phyloP scores from a whole-genome alignment of 495 filamentous ascomycete genomes.

The Daldinia caldariorum region DNA sequence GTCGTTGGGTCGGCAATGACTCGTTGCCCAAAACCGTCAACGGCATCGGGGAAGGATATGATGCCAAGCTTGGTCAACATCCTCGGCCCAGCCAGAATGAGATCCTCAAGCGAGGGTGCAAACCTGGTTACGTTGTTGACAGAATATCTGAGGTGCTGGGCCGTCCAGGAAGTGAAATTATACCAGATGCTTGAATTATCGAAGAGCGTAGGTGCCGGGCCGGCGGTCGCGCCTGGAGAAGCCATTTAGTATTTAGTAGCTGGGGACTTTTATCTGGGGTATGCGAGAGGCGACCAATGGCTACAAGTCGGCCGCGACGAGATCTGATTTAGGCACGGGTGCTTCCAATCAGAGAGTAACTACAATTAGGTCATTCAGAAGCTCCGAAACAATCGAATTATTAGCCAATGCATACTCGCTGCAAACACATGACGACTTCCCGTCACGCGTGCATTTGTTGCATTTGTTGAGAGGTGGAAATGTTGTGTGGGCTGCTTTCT shows the following conservation, averaged over 20 bases:
- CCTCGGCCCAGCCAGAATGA: conserved; percentile 68
- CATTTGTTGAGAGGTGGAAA: conserved; percentile 15
- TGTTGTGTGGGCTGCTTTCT: not conserved
- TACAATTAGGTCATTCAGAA: conserved; percentile 24
- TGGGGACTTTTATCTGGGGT: conserved; percentile 1
- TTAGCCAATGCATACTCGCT: conserved; percentile 32
- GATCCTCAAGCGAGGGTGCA: conserved; percentile 61
- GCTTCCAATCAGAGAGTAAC: conserved; percentile 36
- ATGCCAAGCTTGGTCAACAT: conserved; percentile 71
- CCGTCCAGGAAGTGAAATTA: conserved; percentile 60
- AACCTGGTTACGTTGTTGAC: conserved; percentile 58
- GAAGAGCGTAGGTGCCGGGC: conserved; percentile 41
- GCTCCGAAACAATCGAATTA: conserved; percentile 26
- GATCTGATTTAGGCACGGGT: conserved; percentile 14
- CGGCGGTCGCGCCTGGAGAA: conserved; percentile 42
- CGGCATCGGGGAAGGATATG: conserved; percentile 67
- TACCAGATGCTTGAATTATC: conserved; percentile 57
- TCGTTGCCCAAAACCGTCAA: conserved; percentile 70
- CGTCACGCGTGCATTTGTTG: conserved; percentile 6
- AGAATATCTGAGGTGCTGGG: conserved; percentile 51
- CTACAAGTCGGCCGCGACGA: conserved; percentile 29
- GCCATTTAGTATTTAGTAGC: conserved; percentile 40
- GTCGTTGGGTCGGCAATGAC: conserved; percentile 68
- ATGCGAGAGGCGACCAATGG: conserved; percentile 25
- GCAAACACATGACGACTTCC: conserved; percentile 12